These are phyloP conservation scores for Epichloe glyceriae DNA, from an alignment of 2,329 filamentous ascomycete species.

Conservation along the genomic window DNA sequence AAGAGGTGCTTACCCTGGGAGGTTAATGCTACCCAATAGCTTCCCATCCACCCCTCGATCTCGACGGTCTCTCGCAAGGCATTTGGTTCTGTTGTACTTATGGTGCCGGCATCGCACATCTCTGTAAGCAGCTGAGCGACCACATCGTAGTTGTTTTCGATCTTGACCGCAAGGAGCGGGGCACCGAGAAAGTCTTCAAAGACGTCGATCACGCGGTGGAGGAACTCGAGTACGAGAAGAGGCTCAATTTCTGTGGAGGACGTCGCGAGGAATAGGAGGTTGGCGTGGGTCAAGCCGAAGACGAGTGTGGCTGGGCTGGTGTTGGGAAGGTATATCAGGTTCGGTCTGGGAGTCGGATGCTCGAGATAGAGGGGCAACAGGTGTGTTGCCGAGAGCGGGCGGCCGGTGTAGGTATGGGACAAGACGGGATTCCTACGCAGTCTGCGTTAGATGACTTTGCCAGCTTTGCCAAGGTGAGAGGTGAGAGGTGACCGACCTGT, in stretches of 20 bases:
- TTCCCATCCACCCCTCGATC: conserved; percentile 81
- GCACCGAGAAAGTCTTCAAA: conserved; percentile 90
- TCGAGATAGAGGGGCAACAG: conserved; percentile 80
- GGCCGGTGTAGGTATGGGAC: conserved; percentile 75
- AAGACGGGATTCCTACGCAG: conserved; percentile 60
- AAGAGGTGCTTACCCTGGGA: conserved; percentile 49
- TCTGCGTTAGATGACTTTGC: conserved; percentile 12
- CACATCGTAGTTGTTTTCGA: conserved; percentile 85
- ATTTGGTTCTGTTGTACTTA: conserved; percentile 87
- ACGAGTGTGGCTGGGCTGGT: conserved; percentile 76
- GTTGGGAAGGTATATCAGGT: conserved; percentile 71
- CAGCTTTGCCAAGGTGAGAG: background rate
- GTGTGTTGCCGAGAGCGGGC: conserved; percentile 62
- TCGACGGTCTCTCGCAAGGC: conserved; percentile 83
- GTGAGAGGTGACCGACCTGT: conserved; percentile 48
- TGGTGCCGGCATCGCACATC: conserved; percentile 89
- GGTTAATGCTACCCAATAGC: conserved; percentile 71
- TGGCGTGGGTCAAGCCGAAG: conserved; percentile 78
- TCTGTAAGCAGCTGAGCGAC: conserved; percentile 85
- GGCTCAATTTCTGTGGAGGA: conserved; percentile 81
- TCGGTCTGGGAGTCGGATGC: conserved; percentile 68
- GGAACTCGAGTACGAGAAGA: conserved; percentile 80
- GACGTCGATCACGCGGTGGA: conserved; percentile 84
- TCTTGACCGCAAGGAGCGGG: conserved; percentile 71
- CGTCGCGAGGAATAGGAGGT: conserved; percentile 74